Evolutionary conservation across 257 asterid genomes (phyloP).

Genomic region (Solanum verrucosum): DNA sequence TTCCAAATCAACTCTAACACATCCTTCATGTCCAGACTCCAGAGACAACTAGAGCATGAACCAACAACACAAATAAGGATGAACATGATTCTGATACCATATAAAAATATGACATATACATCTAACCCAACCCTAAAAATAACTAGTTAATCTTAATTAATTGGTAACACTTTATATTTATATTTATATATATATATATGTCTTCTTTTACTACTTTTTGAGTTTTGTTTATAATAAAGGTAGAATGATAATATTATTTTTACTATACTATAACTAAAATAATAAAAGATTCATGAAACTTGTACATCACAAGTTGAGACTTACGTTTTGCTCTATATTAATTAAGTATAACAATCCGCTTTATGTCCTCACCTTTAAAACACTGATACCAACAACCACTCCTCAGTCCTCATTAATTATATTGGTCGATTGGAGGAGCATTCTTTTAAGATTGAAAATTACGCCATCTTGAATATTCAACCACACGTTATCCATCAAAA

Average conservation of each 20-base stretch:
- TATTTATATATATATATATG: too few relatives aligned
- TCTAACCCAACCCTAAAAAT: neutral
- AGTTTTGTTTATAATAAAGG: neutral
- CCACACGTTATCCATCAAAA: neutral
- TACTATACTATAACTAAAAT: too few relatives aligned
- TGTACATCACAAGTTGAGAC: too few relatives aligned
- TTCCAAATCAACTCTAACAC: neutral
- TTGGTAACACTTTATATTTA: neutral
- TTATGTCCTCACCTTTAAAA: neutral
- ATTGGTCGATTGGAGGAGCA: neutral
- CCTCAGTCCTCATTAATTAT: neutral
- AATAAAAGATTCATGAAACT: too few relatives aligned
- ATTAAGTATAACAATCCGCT: accelerated
- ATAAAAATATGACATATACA: neutral
- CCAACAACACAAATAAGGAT: neutral
- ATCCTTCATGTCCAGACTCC: neutral
- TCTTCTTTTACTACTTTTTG: neutral
- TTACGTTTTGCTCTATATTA: neutral
- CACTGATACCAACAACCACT: neutral
- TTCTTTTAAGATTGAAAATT: neutral
- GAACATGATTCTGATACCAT: neutral
- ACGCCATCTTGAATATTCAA: neutral
- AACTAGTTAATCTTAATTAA: neutral
- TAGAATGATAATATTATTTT: too few relatives aligned
- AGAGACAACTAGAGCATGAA: neutral